Evolutionary conservation across 225 moss, liverwort and hornwort genomes (phyloP).

Genomic region (Neckera pumila): DNA sequence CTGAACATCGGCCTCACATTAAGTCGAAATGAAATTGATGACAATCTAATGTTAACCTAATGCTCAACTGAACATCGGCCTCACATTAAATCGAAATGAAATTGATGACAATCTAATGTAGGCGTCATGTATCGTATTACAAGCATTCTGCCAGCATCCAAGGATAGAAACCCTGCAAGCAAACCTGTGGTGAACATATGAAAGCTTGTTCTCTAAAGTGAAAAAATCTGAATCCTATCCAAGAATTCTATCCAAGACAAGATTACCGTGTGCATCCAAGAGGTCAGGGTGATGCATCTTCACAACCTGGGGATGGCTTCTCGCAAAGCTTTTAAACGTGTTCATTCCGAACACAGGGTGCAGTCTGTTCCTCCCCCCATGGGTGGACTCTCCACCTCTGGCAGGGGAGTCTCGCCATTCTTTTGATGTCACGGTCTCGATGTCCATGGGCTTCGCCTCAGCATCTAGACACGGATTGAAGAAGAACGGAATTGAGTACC

Average conservation of each 20-base stretch:
- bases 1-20: not conserved
- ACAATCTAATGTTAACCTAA: not conserved
- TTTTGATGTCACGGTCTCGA: not conserved
- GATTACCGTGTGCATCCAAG: not conserved
- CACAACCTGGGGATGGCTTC: constrained; percentile 31
- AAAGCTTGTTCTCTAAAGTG: not conserved
- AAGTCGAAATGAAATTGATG: not conserved
- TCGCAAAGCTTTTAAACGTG: constrained; percentile 25
- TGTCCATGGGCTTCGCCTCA: constrained; percentile 20
- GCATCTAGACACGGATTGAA: constrained; percentile 65
- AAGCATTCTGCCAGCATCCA: not conserved
- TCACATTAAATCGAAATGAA: not conserved
- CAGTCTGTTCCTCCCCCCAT: constrained; percentile 27
- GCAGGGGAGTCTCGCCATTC: not conserved
- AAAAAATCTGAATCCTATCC: not conserved
- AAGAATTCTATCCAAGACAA: not conserved
- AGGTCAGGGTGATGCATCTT: constrained; percentile 28
- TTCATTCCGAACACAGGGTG: constrained; percentile 28
- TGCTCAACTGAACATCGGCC: not conserved
- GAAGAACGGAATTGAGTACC: constrained; percentile 65
- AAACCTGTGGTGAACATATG: not conserved
- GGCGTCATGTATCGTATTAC: not conserved
- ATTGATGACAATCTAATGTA: not conserved
- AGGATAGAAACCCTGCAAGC: not conserved
- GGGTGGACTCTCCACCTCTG: constrained; percentile 15